phyloP scores from a whole-genome alignment of 2,329 filamentous ascomycete species.

The Fusarium verrucosum region DNA sequence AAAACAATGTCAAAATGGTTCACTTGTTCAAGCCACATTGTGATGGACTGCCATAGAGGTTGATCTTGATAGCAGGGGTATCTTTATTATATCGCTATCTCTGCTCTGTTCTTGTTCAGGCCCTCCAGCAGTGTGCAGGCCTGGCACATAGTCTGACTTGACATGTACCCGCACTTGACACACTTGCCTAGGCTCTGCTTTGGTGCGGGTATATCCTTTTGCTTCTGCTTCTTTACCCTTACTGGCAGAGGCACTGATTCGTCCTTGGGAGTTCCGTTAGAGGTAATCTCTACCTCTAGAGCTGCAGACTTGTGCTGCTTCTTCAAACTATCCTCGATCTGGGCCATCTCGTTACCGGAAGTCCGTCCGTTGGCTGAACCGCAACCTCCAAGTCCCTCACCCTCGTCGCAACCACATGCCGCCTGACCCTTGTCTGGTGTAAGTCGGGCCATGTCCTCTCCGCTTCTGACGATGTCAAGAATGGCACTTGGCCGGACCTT shows the following conservation, averaged over 20 bases:
- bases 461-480: conserved; percentile 90
- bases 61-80: conserved; percentile 7
- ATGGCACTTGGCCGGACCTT: conserved; percentile 93
- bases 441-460: conserved; percentile 94
- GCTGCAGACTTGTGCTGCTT: conserved; percentile 27
- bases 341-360: conserved; percentile 80
- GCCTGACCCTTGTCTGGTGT: conserved; percentile 52
- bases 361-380: conserved; percentile 70
- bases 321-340: conserved; percentile 70
- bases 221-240: conserved; percentile 42
- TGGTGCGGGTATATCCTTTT: conserved; percentile 48
- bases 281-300: conserved; percentile 49
- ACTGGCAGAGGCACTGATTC: conserved; percentile 50
- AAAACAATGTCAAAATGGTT: conserved; percentile 15
- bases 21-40: background rate
- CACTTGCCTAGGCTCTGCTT: conserved; percentile 84
- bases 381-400: conserved; percentile 70
- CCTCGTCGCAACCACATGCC: conserved; percentile 51
- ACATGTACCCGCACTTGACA: conserved; percentile 91
- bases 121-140: conserved; percentile 90
- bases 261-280: conserved; percentile 36
- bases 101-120: conserved; percentile 80
- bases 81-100: conserved; percentile 61
- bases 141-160: conserved; percentile 92
- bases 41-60: background rate